Evolutionary conservation across 371 early-diverging fungal genomes (phyloP).

Genomic region (Syncephalastrum racemosum): DNA sequence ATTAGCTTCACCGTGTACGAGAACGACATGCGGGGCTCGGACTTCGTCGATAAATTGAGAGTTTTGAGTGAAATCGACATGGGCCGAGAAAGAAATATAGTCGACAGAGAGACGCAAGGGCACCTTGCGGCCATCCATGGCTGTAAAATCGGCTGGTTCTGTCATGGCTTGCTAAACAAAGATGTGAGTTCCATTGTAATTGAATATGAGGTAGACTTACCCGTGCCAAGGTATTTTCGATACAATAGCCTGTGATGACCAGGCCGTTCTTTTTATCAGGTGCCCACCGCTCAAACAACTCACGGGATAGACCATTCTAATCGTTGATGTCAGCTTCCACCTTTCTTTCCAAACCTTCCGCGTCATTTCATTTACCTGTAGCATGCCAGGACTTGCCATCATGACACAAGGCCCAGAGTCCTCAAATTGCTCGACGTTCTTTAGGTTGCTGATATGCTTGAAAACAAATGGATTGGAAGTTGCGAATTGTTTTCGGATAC

Average conservation of each 20-base stretch:
- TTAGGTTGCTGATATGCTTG: slow-evolving; percentile 95
- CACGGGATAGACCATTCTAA: slow-evolving; percentile 94
- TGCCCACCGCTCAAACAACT: slow-evolving; percentile 99
- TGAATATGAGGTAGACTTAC: slow-evolving; percentile 42
- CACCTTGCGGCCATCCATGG: slow-evolving; percentile 87
- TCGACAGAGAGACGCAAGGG: slow-evolving; percentile 92
- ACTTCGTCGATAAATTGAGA: slow-evolving; percentile 98
- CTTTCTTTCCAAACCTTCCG: background rate
- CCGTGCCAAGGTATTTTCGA: slow-evolving; percentile 98
- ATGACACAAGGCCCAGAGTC: slow-evolving; percentile 99
- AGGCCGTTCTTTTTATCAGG: slow-evolving; percentile 94
- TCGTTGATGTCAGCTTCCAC: too few species aligned
- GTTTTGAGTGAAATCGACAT: slow-evolving; percentile 99
- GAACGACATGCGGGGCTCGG: slow-evolving; percentile 91
- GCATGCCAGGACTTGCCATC: slow-evolving; percentile 99
- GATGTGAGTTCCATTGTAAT: background rate
- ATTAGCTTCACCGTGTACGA: slow-evolving; percentile 99
- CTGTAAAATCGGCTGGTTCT: slow-evolving; percentile 93
- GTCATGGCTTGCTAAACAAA: slow-evolving; percentile 76
- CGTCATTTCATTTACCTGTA: slow-evolving; percentile 68
- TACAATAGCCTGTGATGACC: slow-evolving; percentile 99
- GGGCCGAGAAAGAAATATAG: slow-evolving; percentile 99
- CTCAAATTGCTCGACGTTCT: slow-evolving; percentile 93
- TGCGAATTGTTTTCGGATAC: slow-evolving; percentile 92
- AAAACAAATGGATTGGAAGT: slow-evolving; percentile 98